Evolutionary conservation across 1,284 basidiomycete genomes (phyloP).

Genomic region (Takashimella koratensis): DNA sequence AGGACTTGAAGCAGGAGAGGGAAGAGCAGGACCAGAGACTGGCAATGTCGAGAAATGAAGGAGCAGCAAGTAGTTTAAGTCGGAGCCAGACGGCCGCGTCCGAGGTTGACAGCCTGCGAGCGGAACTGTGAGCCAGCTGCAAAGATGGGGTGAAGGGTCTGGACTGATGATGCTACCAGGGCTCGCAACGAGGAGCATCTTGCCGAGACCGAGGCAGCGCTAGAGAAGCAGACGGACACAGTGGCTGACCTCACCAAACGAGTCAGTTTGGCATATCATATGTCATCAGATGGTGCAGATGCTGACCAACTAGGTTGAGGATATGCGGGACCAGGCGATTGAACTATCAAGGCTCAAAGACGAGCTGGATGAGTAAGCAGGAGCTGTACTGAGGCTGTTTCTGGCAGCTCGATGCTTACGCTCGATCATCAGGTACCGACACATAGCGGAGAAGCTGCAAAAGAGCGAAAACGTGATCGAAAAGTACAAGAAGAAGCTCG

Average conservation of each 20-base stretch:
- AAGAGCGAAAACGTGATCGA: constrained; percentile 97
- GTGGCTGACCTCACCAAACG: constrained; percentile 70
- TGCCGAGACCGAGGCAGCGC: constrained; percentile 68
- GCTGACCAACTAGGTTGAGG: constrained; percentile 60
- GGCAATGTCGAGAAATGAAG: neutral
- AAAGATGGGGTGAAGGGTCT: too few relatives aligned
- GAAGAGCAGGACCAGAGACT: constrained; percentile 26
- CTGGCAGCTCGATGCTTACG: neutral
- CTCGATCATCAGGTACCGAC: constrained; percentile 62
- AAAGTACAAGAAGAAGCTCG: constrained; percentile 97
- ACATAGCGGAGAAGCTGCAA: constrained; percentile 82
- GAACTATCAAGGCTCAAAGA: constrained; percentile 79
- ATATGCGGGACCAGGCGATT: constrained; percentile 72
- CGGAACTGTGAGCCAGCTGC: constrained; percentile 64
- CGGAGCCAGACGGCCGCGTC: constrained; percentile 37
- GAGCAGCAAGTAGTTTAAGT: constrained; percentile 52
- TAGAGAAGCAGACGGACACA: constrained; percentile 68
- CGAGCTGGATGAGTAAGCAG: constrained; percentile 78
- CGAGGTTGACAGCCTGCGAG: constrained; percentile 73
- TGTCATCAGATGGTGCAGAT: too few relatives aligned
- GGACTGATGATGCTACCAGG: constrained; percentile 48
- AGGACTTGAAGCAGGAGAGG: constrained; percentile 16
- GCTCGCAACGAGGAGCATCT: constrained; percentile 70
- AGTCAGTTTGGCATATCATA: constrained; percentile 42
- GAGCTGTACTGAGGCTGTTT: constrained; percentile 30